Evolutionary conservation across 2,329 filamentous ascomycete species (phyloP), one percentile per base, ranked within the genome.

Genomic region (Ophiocordyceps camponoti-rufipedis): DNA sequence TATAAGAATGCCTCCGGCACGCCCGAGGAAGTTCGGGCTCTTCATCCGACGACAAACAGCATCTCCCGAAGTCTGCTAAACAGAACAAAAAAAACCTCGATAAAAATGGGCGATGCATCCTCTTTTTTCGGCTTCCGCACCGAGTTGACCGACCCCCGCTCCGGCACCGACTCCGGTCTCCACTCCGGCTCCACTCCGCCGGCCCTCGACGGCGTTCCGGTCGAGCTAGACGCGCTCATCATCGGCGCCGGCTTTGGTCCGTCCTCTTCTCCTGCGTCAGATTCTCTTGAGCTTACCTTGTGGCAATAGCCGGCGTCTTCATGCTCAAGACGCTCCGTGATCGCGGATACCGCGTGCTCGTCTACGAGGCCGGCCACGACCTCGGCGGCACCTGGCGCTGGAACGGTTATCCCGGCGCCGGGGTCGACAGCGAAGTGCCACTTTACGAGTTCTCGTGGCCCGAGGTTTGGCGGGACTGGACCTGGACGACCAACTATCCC

Each of bases 331-430:
- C 65, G 0, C 63, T 75, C 11, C 67, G 70, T 2, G 67, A 73
- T 10, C 60, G 61, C 10, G 73, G 72, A 1, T 55, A 68, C 29
- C 68, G 67, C 12, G 58, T 63, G 2, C 62, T 66, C 29, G 62
- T 76, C 19, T 71, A 69, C 48, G 74, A 78, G 49, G 69, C 71
- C 0, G 73, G 68, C 11, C 62, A 62, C 9, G 65, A 68, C 44
- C 55, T 65, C 0, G 73, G 72, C 2, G 73, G 72, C 23, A 69
- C 65, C 0, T 78, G 75, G 74, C 58, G 65, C 41, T 75, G 66
- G 68, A 75, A 75, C 54, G 64, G 65, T 51, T 77, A 75, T 50
- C 73, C 71, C 0, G 73, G 72, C 0, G 67, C 71, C 1, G 57
- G 63, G 0, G 71, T 75, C 2, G 75, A 79, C 56, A 71, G 66